Evolutionary conservation across 1,284 basidiomycete genomes (phyloP).

Genomic region (Ceraceosorus bombacis): DNA sequence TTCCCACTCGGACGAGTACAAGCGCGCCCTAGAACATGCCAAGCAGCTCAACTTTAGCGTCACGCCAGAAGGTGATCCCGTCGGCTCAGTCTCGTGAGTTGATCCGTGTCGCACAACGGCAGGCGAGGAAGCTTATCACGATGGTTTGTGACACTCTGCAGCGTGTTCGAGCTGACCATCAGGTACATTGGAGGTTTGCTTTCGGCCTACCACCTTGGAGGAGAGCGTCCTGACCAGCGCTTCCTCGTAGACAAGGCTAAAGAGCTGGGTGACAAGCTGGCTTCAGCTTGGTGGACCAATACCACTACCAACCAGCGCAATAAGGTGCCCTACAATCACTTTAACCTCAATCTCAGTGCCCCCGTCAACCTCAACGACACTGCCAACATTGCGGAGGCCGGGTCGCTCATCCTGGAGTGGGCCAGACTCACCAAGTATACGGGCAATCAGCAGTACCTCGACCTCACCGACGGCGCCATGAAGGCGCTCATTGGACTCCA

Average conservation of each 20-base stretch:
- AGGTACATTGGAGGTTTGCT: slow-evolving; percentile 36
- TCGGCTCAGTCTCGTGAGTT: too few relatives aligned
- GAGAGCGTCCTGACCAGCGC: slow-evolving; percentile 4
- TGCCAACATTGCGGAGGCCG: slow-evolving; percentile 29
- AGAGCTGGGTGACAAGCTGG: slow-evolving; percentile 7
- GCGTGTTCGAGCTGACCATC: slow-evolving; percentile 40
- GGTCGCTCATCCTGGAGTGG: slow-evolving; percentile 36
- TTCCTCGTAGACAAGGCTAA: slow-evolving; percentile 15
- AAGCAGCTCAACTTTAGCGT: slow-evolving; percentile 27
- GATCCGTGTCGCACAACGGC: slow-evolving; percentile 5
- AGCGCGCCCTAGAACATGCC: slow-evolving; percentile 16
- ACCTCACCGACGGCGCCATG: background rate
- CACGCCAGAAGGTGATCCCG: slow-evolving; percentile 9
- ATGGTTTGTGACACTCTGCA: background rate
- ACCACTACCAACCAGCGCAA: slow-evolving; percentile 8
- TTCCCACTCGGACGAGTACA: slow-evolving; percentile 16
- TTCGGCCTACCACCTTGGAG: slow-evolving; percentile 31
- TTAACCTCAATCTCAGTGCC: slow-evolving; percentile 24
- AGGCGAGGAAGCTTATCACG: too few relatives aligned
- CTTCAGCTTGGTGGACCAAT: slow-evolving; percentile 4
- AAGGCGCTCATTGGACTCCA: background rate
- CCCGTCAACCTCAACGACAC: slow-evolving; percentile 9
- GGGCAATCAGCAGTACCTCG: slow-evolving; percentile 23
- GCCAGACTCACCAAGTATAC: slow-evolving; percentile 26
- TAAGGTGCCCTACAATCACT: slow-evolving; percentile 15